Evolutionary conservation across 257 asterid species (phyloP).

Genomic region (Anisodus acutangulus): DNA sequence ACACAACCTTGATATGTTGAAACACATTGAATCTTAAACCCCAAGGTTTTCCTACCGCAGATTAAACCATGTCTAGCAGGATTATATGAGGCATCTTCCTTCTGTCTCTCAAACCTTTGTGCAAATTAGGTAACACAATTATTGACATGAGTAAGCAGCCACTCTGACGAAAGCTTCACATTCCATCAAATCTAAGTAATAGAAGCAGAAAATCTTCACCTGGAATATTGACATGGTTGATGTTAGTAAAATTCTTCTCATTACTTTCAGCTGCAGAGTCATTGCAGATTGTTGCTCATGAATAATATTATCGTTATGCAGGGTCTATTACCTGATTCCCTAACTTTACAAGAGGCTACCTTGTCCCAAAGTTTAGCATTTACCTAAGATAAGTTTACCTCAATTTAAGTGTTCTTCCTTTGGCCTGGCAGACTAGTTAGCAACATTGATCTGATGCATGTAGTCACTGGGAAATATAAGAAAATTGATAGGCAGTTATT

Average conservation of each 20-base stretch:
- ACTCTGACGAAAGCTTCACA: not conserved
- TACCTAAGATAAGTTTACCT: not conserved
- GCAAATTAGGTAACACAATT: not conserved
- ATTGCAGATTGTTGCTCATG: not conserved
- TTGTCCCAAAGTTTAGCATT: not conserved
- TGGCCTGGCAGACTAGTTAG: not conserved
- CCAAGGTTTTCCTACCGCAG: not conserved
- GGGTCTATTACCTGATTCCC: not conserved
- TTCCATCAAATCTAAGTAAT: constrained; percentile 4
- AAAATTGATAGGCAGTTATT: constrained; percentile 9
- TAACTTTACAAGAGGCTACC: not conserved
- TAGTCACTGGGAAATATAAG: not conserved
- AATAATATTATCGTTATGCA: not conserved
- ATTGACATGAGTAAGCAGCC: constrained; percentile 2
- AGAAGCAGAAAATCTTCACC: not conserved
- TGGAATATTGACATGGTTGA: not conserved
- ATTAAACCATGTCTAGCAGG: not conserved
- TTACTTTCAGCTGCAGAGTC: not conserved
- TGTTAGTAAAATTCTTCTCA: not conserved
- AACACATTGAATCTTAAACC: not conserved
- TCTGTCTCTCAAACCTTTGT: not conserved
- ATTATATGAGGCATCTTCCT: not conserved
- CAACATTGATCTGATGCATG: not conserved
- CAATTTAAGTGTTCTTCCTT: not conserved
- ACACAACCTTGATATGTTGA: not conserved